These are phyloP conservation scores for Plasmodium reichenowi DNA, from an alignment of 169 alveolate species.

Conservation along the genomic window DNA sequence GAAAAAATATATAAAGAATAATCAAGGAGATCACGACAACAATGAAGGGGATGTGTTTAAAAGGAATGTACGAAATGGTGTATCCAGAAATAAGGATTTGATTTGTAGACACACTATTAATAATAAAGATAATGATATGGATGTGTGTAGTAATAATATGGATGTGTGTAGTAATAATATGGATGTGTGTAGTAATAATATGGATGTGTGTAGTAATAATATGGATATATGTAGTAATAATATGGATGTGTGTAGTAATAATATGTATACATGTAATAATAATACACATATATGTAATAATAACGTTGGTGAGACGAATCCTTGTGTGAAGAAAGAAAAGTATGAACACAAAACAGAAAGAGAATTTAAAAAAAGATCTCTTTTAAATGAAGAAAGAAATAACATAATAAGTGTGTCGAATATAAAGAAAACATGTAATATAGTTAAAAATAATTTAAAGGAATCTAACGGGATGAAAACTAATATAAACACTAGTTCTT, in stretches of 20 bases:
- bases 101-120: neutral
- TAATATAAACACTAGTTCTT: slow-evolving; percentile 36
- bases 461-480: no score
- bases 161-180: neutral
- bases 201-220: neutral
- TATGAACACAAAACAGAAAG: neutral
- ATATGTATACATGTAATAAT: neutral
- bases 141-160: neutral
- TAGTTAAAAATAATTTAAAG: neutral
- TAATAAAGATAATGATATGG: neutral
- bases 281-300: neutral
- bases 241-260: neutral
- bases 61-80: neutral
- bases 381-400: neutral
- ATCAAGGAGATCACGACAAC: neutral
- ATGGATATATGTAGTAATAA: neutral
- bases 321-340: no score
- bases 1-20: neutral
- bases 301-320: neutral
- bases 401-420: neutral
- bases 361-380: neutral
- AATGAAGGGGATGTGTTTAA: neutral
- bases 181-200: neutral
- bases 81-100: neutral
- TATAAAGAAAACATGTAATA: neutral